These are phyloP conservation scores for Pestalotiopsis sp. DNA, from an alignment of 2,329 filamentous ascomycete genomes.

Conservation along the genomic window DNA sequence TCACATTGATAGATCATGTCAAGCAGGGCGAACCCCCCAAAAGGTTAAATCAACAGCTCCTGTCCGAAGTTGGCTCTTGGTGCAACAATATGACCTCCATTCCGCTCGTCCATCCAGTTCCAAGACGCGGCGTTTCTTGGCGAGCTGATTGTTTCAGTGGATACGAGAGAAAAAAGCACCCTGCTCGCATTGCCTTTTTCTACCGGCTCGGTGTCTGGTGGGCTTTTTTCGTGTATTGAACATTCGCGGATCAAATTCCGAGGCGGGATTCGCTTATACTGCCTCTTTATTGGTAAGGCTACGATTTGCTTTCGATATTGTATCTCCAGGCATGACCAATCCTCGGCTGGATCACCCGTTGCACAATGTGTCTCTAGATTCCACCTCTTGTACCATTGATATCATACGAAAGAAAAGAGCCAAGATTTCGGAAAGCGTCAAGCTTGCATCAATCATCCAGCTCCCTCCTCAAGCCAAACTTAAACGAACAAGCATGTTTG, in stretches of 20 bases:
- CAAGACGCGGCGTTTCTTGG: background rate
- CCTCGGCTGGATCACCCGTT: background rate
- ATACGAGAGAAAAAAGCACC: background rate
- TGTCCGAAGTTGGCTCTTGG: background rate
- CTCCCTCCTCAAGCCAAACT: background rate
- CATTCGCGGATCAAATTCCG: background rate
- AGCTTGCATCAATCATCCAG: background rate
- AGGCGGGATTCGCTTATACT: background rate
- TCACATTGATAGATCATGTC: background rate
- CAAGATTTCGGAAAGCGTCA: background rate
- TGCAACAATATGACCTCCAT: background rate
- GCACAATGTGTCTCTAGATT: background rate
- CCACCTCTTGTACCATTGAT: background rate
- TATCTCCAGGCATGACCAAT: background rate
- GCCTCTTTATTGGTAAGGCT: background rate
- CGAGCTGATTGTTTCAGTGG: background rate
- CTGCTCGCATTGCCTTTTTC: background rate
- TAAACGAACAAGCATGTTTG: background rate
- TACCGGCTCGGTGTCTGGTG: too few relatives aligned
- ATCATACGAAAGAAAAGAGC: background rate
- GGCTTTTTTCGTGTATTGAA: too few relatives aligned
- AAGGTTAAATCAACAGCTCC: background rate
- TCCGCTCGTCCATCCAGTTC: background rate
- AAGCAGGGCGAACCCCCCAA: background rate
- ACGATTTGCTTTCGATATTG: background rate